Evolutionary conservation across 306 rosid genomes (phyloP), one percentile per base, ranked within the genome.

Genomic region (Ziziphus jujuba): DNA sequence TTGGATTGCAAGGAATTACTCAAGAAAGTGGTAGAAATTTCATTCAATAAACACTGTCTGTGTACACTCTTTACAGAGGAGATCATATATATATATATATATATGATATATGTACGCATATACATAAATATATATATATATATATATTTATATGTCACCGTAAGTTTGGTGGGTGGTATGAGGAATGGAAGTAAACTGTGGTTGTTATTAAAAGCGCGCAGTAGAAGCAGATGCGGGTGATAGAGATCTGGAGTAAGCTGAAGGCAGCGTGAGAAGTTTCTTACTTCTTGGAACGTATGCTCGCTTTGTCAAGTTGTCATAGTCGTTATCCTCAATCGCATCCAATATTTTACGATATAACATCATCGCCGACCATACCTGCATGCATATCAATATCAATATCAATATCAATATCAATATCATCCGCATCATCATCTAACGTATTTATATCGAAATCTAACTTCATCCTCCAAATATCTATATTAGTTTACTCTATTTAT

Each of bases 321-420:
- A 89, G 52, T 84, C 92, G 49, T 92, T 89, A 7, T 82, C 91
- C 65, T 89, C 95, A 6, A 89, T 92, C 55, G 87, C 92, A 48
- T 89, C 96, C 80, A 87, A 69, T 38, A 92, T 92, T 72, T 80
- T 72, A 0, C 96, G 73, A 59, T 92, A 92, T 74, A 89, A 50
- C 53, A 92, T 67, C 50, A 92, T 66, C 1, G 96, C 85, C 1
- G 96, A 87, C 95, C 95, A 92, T 47, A 89, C 96, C 98, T 91
- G 76, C 74, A 50, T 17, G 8, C 12, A 11, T 14, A 13, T 49
- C 19, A 49, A 3, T 22, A 36, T 16, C 62, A 36, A 12, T 23
- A 25, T 28, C 28, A 47, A 14, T 5, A 35, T 24, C 16, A 24
- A 49, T 14, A 13, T 49, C 19, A 49, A 3, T 22, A 36, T 16